Percentiles rank a stretch among this genome's conserved stretches.
Evolutionary conservation across 768 basidiomycete species (phyloP).

Genomic region (Chalciporus sphaerocephalus): DNA sequence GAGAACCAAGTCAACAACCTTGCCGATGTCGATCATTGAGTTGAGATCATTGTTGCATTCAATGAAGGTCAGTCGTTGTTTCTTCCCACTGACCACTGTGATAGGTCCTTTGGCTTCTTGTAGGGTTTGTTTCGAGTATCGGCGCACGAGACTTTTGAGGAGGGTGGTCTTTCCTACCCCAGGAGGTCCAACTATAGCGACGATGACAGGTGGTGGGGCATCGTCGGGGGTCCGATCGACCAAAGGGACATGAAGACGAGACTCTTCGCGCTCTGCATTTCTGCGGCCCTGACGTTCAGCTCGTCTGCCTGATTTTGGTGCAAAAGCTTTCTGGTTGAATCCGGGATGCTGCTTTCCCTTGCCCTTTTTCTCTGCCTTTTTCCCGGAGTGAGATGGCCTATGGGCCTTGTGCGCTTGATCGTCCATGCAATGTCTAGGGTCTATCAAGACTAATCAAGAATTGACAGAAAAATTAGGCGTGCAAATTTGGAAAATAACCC

Average conservation of each 20-base stretch:
- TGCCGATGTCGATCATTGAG: constrained; percentile 97
- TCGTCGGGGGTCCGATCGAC: constrained; percentile 92
- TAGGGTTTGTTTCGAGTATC: constrained; percentile 92
- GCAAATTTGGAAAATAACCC: constrained; percentile 19
- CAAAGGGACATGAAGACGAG: constrained; percentile 90
- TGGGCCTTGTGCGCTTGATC: constrained; percentile 81
- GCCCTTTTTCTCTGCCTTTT: constrained; percentile 73
- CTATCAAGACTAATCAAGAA: no score
- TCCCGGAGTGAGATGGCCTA: constrained; percentile 64
- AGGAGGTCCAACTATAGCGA: constrained; percentile 93
- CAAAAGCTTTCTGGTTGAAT: constrained; percentile 96
- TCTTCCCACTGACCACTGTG: constrained; percentile 92
- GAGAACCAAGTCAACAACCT: constrained; percentile 92
- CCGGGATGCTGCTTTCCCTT: constrained; percentile 68
- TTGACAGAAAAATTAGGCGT: neutral
- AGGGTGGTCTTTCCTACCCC: constrained; percentile 97
- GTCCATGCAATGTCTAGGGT: constrained; percentile 45
- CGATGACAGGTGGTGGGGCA: constrained; percentile 87
- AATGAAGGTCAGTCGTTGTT: constrained; percentile 87
- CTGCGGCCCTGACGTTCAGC: constrained; percentile 88
- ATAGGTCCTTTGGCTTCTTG: constrained; percentile 89
- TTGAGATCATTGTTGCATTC: constrained; percentile 98
- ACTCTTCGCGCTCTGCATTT: constrained; percentile 91
- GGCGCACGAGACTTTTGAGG: constrained; percentile 82
- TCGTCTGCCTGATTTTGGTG: constrained; percentile 81